phyloP scores from a whole-genome alignment of 768 basidiomycete genomes.

The Trametes cingulata region DNA sequence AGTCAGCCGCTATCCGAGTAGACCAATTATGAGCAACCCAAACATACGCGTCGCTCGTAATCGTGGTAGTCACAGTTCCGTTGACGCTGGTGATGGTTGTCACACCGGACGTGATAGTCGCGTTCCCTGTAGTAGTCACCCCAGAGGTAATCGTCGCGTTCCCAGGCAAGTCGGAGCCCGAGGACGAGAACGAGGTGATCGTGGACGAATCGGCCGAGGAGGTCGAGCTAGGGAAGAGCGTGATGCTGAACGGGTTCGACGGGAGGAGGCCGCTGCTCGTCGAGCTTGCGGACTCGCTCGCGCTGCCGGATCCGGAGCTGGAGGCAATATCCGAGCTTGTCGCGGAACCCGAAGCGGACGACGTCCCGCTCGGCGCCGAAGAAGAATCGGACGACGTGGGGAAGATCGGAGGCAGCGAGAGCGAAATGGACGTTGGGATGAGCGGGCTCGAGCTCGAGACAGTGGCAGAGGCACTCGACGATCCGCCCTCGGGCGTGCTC shows the following conservation, averaged over 20 bases:
- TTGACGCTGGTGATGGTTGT: neutral
- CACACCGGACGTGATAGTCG: conserved; percentile 7
- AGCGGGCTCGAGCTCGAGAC: conserved; percentile 4
- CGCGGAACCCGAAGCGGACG: neutral
- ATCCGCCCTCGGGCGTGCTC: neutral
- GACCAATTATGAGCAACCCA: neutral
- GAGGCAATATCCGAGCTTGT: neutral
- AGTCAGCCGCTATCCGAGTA: neutral
- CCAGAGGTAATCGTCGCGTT: conserved; percentile 2
- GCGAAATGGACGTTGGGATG: neutral
- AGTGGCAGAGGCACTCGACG: neutral
- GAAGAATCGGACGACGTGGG: conserved; percentile 25
- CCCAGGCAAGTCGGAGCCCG: neutral
- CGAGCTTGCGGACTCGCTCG: neutral
- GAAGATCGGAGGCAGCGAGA: neutral
- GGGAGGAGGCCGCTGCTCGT: neutral
- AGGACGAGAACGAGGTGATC: neutral
- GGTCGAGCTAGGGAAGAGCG: conserved; percentile 23
- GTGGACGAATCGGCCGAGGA: conserved; percentile 9
- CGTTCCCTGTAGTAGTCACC: neutral
- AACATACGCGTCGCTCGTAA: neutral
- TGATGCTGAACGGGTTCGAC: neutral
- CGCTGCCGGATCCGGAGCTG: neutral
- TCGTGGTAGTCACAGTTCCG: conserved; percentile 3
- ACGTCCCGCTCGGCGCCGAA: neutral